Conservation (phyloP, 495 filamentous ascomycete species). For the Penicillium canescens region DNA sequence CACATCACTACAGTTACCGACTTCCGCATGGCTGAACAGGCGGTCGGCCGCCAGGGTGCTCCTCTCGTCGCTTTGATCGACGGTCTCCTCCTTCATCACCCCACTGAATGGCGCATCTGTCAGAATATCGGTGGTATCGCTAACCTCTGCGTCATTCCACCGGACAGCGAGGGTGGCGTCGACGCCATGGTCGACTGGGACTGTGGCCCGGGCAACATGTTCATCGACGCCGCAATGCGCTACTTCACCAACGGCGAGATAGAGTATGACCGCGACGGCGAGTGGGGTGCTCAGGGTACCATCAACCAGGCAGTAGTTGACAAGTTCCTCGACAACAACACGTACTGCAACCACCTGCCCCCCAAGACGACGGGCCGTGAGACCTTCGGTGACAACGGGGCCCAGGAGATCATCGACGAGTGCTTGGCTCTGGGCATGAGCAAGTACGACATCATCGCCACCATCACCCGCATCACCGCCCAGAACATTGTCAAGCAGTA, state of each 20-base stretch:
- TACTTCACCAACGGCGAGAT: conserved; percentile 33
- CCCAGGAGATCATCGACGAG: conserved; percentile 48
- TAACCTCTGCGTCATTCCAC: conserved; percentile 60
- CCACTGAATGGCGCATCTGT: conserved; percentile 54
- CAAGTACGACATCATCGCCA: conserved; percentile 53
- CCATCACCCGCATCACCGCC: conserved; percentile 57
- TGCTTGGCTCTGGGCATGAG: conserved; percentile 41
- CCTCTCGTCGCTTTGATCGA: conserved; percentile 50
- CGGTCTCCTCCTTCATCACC: conserved; percentile 53
- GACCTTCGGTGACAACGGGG: conserved; percentile 55
- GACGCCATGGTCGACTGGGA: conserved; percentile 56
- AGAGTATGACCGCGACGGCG: conserved; percentile 46
- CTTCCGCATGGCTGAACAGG: conserved; percentile 46
- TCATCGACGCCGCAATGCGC: conserved; percentile 39
- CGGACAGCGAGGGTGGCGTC: conserved; percentile 48
- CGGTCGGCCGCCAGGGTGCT: conserved; percentile 45
- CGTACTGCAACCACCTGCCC: conserved; percentile 48
- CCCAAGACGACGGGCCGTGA: conserved; percentile 62
- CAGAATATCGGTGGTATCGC: conserved; percentile 63
- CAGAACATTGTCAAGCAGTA: conserved; percentile 58
- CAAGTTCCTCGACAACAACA: conserved; percentile 45
- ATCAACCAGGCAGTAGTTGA: conserved; percentile 55
- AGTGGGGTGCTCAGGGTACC: conserved; percentile 49
- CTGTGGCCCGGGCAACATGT: conserved; percentile 44
- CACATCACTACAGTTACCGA: conserved; percentile 48